Base-by-base conservation (phyloP, 225 moss, liverwort and hornwort species). In the Antitrichia curtipendula region DNA sequence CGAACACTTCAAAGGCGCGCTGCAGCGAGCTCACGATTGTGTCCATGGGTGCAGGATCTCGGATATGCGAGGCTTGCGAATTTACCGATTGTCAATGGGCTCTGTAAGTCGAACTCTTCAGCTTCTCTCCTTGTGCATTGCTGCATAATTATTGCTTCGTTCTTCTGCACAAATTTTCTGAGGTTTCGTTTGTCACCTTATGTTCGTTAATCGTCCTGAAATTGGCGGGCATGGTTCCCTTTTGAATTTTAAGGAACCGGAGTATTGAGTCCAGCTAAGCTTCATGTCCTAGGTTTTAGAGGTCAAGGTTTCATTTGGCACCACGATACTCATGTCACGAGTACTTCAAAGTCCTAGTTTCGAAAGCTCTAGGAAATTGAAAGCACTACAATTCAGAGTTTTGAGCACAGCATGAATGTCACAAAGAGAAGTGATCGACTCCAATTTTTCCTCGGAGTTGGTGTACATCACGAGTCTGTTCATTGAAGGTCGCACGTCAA, bases 41-140 rank as follows among this genome's bases (percentile, higher is more conserved):
- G 62, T 62, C 15, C 45, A 47, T 78, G 32, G 65, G 50, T 78
- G 90, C 91, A 96, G 96, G 96, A 97, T 89, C 89, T 97, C 45
- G 97, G n/a, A 4, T 97, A 97, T 63, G 95, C 96, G 52, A 88
- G 15, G 36, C 87, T 97, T 50, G 97, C 97, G 34, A 5, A 8
- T 3, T 50, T 75, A 22, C 75, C 75, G 34, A 22, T 13, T 50
- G 91, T 96, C 32, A 27, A 94, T 56, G 97, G 97, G 21, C 91
- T 97, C 50, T 96, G 97, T 97, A 82, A 95, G 97, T 86, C 45
- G 57, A 56, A 34, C 72, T 61, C 61, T 60, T 60, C 59, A 36
- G 11, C 56, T 85, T 43, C 36, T 62, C 47, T 34, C 62, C 52
- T 28, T 14, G 16, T 19, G 49, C n/a, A 84, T 20, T 49, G 49